Percentiles rank a stretch among this genome's conserved stretches.
Conservation (phyloP, 176 grass and related monocot species). For the Bothriochloa decipiens region DNA sequence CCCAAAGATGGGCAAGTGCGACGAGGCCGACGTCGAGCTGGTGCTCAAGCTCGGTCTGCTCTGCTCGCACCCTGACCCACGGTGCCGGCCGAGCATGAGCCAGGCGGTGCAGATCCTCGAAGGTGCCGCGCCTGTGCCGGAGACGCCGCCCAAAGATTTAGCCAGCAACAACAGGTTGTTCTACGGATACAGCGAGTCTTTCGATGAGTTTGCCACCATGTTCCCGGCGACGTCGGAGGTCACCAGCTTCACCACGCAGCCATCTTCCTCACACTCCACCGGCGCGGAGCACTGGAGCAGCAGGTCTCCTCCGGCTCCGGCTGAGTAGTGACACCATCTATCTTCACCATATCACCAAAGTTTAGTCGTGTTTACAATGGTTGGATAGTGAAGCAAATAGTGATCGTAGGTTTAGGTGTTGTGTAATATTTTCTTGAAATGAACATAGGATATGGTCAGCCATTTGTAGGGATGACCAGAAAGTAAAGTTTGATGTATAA, state of each 20-base stretch:
- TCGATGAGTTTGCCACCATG: conserved; percentile 55
- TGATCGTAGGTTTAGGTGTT: not conserved
- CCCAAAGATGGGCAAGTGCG: conserved; percentile 47
- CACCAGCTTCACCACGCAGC: conserved; percentile 14
- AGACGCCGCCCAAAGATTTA: conserved; percentile 33
- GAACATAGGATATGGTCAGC: not conserved
- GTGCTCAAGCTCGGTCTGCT: conserved; percentile 75
- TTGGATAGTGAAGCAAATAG: not conserved
- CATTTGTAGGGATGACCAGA: not conserved
- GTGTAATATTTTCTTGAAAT: not conserved
- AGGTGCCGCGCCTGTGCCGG: conserved; percentile 38
- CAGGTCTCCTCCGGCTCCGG: conserved; percentile 11
- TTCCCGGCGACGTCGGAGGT: conserved; percentile 39
- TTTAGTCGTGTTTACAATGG: not conserved
- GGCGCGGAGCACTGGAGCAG: conserved; percentile 18
- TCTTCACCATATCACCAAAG: not conserved
- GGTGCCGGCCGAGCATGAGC: conserved; percentile 64
- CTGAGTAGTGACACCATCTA: not conserved
- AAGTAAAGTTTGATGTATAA: not conserved
- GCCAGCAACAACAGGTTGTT: conserved; percentile 1
- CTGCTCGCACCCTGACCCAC: conserved; percentile 70
- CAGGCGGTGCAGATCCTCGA: conserved; percentile 68
- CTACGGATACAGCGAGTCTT: conserved; percentile 42
- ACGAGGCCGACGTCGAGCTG: conserved; percentile 54
- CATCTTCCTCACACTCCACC: conserved; percentile 25